phyloP scores from a whole-genome alignment of 163 green algal genomes.

The Picocystis sp. region DNA sequence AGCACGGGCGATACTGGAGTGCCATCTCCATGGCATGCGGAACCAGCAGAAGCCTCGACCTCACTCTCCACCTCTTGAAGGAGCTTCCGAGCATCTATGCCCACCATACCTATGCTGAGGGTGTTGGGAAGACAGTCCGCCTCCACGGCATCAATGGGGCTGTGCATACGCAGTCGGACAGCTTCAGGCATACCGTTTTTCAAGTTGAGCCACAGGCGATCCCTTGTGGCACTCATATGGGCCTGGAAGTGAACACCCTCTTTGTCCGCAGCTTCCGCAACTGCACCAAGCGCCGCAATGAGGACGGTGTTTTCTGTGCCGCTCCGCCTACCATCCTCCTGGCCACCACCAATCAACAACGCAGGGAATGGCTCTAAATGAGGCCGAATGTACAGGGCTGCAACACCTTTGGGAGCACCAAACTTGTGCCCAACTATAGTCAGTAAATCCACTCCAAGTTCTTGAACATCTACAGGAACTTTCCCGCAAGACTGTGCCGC shows the following conservation, averaged over 20 bases:
- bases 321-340: constrained; percentile 38
- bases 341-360: constrained; percentile 20
- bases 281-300: constrained; percentile 44
- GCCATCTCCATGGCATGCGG: constrained; percentile 49
- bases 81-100: constrained; percentile 21
- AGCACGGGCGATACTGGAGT: constrained; percentile 9
- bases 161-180: constrained; percentile 33
- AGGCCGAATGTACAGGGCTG: constrained; percentile 42
- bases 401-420: constrained; percentile 69
- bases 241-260: constrained; percentile 12
- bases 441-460: constrained; percentile 51
- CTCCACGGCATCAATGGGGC: constrained; percentile 21
- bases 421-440: constrained; percentile 83
- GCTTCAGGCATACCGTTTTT: constrained; percentile 7
- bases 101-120: constrained; percentile 48
- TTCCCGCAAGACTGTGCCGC: constrained; percentile 54
- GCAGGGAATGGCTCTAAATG: constrained; percentile 9
- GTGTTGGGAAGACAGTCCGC: constrained; percentile 57
- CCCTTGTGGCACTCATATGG: constrained; percentile 30
- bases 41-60: constrained; percentile 49
- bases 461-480: constrained; percentile 31
- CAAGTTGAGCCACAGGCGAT: constrained; percentile 23
- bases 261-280: constrained; percentile 23
- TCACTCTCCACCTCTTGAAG: constrained; percentile 27
- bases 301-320: constrained; percentile 74